Evolutionary conservation across 225 moss, liverwort and hornwort species (phyloP), one percentile per base, ranked within the genome.

Genomic region (Bryum argenteum): DNA sequence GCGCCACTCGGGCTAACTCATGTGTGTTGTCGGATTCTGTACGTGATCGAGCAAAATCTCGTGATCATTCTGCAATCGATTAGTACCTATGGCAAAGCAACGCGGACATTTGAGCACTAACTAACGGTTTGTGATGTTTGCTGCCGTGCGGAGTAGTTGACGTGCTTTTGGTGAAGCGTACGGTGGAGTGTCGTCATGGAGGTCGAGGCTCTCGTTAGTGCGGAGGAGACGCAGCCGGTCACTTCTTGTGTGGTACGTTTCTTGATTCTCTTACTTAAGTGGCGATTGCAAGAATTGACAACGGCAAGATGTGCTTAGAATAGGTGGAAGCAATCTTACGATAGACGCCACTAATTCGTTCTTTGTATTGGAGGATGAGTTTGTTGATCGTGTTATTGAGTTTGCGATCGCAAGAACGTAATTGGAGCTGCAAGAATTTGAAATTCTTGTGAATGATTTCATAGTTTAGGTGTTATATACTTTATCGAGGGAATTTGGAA

Each of bases 241-340:
- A 28, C 77, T 43, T 10, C 68, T 0, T 81, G 77, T 71, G 44
- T 8, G 68, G 81, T 77, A 69, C 45, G 81, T 65, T 14, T 18
- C 9, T 10, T 8, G 2, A 9, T 65, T 28, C 9, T 67, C 17
- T 70, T 22, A 44, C 8, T 21, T 76, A 71, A 14, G 7, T 63
- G 47, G 63, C 19, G 37, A 17, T 58, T 43, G 71, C 38, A 69
- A 63, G 61, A 67, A 66, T 24, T 56, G 3, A 16, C 4, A 10
- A 4, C 50, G 56, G 44, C 38, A 23, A 55, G 64, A 14, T 59
- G 44, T 43, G 53, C 22, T 3, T 69, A 57, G 61, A 15, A 53
- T 50, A 67, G 41, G 10, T 56, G 17, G 33, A 33, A 33, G 33
- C 33, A 33, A 33, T 33, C 33, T 33, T 33, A 33, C 3, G 7